A percentile compares a stretch with the other conserved stretches of the same genome.
These are phyloP conservation scores for Fusarium tricinctum DNA, from an alignment of 2,329 filamentous ascomycete genomes.

Conservation along the genomic window DNA sequence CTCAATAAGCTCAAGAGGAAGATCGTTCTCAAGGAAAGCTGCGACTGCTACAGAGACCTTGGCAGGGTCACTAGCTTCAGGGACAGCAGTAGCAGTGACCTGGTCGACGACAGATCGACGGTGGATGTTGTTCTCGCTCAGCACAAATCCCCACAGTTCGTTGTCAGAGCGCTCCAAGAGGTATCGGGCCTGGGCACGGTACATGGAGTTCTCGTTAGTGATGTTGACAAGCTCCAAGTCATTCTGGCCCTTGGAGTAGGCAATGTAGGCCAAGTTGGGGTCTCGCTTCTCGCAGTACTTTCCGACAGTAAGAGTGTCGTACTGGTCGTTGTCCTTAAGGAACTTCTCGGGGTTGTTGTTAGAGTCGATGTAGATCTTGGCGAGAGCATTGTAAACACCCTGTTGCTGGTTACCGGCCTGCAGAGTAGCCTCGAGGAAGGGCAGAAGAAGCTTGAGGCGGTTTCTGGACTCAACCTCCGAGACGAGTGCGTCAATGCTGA, in stretches of 20 bases:
- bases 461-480: conserved; percentile 96
- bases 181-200: conserved; percentile 96
- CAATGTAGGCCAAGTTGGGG: conserved; percentile 93
- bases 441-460: conserved; percentile 92
- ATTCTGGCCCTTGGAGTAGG: conserved; percentile 96
- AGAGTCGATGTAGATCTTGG: conserved; percentile 99
- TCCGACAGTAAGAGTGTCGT: conserved; percentile 91
- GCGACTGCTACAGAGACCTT: conserved; percentile 96
- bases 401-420: conserved; percentile 94
- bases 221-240: conserved; percentile 97
- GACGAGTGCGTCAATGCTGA: conserved; percentile 95
- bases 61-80: conserved; percentile 90
- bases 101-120: conserved; percentile 95
- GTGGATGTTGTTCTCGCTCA: conserved; percentile 96
- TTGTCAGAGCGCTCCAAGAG: conserved; percentile 88
- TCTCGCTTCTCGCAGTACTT: conserved; percentile 99
- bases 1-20: conserved; percentile 95
- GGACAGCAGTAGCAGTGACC: conserved; percentile 94
- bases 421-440: conserved; percentile 94
- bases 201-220: conserved; percentile 99
- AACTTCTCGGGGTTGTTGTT: conserved; percentile 99
- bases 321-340: conserved; percentile 96
- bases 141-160: conserved; percentile 94
- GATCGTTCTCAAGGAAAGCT: conserved; percentile 89
- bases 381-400: conserved; percentile 95